Percentiles rank a stretch among this genome's conserved stretches.
These are phyloP conservation scores for Epichloe elymi DNA, from an alignment of 2,329 filamentous ascomycete genomes.

Conservation along the genomic window DNA sequence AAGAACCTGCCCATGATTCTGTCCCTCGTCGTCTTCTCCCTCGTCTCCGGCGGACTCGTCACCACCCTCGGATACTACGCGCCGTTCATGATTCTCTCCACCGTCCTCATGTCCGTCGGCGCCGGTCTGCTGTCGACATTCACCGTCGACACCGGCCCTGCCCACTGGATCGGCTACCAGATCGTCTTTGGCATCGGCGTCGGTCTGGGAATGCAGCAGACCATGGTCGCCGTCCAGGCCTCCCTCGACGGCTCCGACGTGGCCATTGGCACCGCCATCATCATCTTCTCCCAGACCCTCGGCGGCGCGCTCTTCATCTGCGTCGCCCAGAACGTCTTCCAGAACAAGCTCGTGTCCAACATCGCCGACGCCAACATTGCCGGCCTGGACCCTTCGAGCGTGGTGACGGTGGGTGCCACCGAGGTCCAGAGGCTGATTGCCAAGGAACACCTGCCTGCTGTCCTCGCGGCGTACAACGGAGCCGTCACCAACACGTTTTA, in stretches of 20 bases:
- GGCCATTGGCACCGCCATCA: conserved; percentile 31
- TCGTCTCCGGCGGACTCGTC: conserved; percentile 16
- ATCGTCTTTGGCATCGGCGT: conserved; percentile 29
- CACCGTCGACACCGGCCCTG: conserved; percentile 7
- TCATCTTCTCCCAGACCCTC: conserved; percentile 32
- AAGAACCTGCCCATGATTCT: conserved; percentile 17
- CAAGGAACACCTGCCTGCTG: conserved; percentile 2
- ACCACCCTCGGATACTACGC: conserved; percentile 27
- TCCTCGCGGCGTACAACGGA: conserved; percentile 4
- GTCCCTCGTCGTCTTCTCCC: conserved; percentile 14
- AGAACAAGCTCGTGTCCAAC: conserved; percentile 24
- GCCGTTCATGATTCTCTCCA: conserved; percentile 24
- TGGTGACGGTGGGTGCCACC: conserved; percentile 4
- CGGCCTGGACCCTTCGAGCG: conserved; percentile 1
- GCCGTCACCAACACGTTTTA: conserved; percentile 6
- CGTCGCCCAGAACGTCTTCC: conserved; percentile 37
- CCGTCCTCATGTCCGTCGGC: conserved; percentile 20
- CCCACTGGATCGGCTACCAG: conserved; percentile 19
- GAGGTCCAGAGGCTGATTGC: conserved; percentile 3
- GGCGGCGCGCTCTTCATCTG: conserved; percentile 36
- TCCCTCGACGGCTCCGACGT: conserved; percentile 29
- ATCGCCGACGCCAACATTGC: conserved; percentile 2
- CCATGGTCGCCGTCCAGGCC: conserved; percentile 32
- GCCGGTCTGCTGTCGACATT: conserved; percentile 29
- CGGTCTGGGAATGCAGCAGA: conserved; percentile 30